Evolutionary conservation across 352 stramenopile species (phyloP).

Genomic region (Thalassiosira mediterranea): DNA sequence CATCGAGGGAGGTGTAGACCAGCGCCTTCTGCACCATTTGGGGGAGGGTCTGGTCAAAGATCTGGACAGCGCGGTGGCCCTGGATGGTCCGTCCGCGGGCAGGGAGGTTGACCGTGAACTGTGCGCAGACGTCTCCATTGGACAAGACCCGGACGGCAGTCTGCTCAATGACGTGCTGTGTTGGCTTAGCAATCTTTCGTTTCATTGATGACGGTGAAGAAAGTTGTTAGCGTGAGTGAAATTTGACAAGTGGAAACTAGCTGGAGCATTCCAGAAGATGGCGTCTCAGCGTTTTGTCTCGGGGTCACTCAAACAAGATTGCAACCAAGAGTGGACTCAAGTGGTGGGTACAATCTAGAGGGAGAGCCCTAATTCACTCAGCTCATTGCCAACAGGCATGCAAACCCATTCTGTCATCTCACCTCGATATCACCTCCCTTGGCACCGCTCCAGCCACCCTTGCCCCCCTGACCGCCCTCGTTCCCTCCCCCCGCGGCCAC

Average conservation of each 20-base stretch:
- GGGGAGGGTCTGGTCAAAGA: constrained; percentile 90
- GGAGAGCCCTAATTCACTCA: too few species aligned
- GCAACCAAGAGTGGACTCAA: too few species aligned
- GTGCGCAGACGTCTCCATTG: constrained; percentile 88
- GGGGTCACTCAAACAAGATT: too few species aligned
- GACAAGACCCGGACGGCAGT: constrained; percentile 87
- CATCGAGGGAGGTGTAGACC: constrained; percentile 85
- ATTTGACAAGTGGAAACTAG: too few species aligned
- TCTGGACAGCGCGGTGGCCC: constrained; percentile 90
- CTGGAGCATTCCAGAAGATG: neutral
- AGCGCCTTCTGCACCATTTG: constrained; percentile 87
- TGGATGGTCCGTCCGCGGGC: constrained; percentile 92
- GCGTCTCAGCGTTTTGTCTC: neutral
- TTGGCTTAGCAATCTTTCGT: constrained; percentile 87
- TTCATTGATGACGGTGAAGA: too few species aligned
- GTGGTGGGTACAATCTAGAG: too few species aligned
- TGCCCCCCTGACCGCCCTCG: constrained; percentile 81
- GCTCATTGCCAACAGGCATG: too few species aligned
- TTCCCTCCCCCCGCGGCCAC: constrained; percentile 47
- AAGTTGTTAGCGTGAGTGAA: too few species aligned
- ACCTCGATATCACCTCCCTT: constrained; percentile 93
- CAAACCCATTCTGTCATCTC: constrained; percentile 5
- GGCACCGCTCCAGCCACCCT: constrained; percentile 72
- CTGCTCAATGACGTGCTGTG: constrained; percentile 93
- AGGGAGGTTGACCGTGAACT: constrained; percentile 95